Percentiles rank a stretch among this genome's conserved stretches.
phyloP scores from a whole-genome alignment of 164 flowering plant species.

The Echeveria elegans region DNA sequence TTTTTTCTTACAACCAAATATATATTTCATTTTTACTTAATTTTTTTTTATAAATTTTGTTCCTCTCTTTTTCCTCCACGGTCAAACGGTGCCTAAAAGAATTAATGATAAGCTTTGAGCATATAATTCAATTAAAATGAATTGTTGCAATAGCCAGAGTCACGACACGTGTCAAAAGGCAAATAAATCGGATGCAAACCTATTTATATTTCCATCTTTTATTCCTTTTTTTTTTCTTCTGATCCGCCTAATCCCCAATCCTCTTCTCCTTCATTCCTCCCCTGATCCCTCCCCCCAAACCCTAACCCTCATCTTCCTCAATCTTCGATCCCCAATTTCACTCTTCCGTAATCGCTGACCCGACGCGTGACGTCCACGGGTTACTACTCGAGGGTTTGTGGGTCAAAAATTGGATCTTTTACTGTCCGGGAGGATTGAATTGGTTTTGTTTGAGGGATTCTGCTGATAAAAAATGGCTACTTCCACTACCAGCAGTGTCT shows the following conservation, averaged over 20 bases:
- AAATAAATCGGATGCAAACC: constrained; percentile 8
- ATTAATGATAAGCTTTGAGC: no score
- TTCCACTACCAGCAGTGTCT: constrained; percentile 29
- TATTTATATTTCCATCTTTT: constrained; percentile 5
- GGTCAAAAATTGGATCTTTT: no score
- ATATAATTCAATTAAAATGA: no score
- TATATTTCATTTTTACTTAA: no score
- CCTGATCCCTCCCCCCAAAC: not conserved
- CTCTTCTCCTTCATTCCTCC: not conserved
- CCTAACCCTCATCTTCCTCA: no score
- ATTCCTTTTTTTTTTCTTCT: not conserved
- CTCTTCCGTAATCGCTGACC: not conserved
- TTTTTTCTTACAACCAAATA: no score
- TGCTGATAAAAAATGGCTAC: constrained; percentile 26
- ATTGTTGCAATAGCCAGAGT: no score
- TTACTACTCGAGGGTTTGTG: not conserved
- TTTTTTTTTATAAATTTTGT: no score
- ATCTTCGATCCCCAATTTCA: not conserved
- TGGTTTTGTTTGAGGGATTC: not conserved
- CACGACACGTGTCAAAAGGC: no score
- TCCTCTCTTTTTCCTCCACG: no score
- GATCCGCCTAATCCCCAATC: not conserved
- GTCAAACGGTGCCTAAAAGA: no score
- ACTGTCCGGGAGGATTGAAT: no score
- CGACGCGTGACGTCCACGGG: not conserved